Evolutionary conservation across 1,139 yeast species (phyloP).

Genomic region (Pichia sp.): DNA sequence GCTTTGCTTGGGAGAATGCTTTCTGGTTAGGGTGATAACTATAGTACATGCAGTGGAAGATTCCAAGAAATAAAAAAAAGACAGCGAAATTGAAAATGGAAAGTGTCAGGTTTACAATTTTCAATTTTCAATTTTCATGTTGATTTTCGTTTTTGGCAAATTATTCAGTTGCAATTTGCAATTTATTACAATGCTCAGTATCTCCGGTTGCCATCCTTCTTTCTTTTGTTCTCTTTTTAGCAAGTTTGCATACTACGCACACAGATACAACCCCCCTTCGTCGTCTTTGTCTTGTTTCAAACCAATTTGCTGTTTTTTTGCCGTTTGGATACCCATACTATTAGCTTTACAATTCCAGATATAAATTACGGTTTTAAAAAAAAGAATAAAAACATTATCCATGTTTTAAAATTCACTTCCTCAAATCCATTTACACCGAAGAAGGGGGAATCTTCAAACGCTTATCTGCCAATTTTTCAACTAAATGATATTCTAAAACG

Average conservation of each 20-base stretch:
- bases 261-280: constrained; percentile 3
- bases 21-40: background rate
- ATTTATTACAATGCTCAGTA: background rate
- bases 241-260: background rate
- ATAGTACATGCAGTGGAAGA: background rate
- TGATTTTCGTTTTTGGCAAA: background rate
- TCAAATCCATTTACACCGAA: background rate
- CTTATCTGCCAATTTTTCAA: constrained; percentile 28
- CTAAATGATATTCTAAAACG: constrained; percentile 42
- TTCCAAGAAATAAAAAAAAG: background rate
- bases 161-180: background rate
- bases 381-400: background rate
- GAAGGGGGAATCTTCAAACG: constrained; percentile 19
- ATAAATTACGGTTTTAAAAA: background rate
- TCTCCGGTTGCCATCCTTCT: background rate
- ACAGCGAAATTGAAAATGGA: background rate
- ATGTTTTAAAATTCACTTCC: constrained; percentile 19
- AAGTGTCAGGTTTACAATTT: background rate
- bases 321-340: background rate
- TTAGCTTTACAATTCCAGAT: background rate
- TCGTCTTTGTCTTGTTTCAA: background rate
- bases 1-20: background rate
- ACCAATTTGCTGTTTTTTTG: background rate
- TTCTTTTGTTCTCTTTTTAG: background rate
- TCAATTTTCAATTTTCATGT: background rate